Conservation (phyloP, 2,329 filamentous ascomycete genomes). For the Paraconiothyrium brasiliense region DNA sequence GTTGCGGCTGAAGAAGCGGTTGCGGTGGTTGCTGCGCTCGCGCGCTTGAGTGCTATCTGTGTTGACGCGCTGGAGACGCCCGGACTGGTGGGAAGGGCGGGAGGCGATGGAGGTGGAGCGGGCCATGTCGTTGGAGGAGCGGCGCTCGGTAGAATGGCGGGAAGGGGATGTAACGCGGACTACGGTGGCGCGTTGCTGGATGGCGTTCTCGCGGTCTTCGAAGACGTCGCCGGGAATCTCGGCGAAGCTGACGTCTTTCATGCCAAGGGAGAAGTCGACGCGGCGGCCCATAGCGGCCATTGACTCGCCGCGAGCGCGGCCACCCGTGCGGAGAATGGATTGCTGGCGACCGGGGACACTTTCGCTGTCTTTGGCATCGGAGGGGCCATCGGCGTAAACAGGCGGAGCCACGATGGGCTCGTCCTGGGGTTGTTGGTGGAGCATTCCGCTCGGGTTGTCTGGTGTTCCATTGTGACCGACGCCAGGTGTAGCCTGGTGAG, state of each 20-base stretch:
- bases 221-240: conserved; percentile 73
- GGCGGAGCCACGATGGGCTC: conserved; percentile 54
- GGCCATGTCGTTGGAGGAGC: conserved; percentile 44
- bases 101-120: conserved; percentile 41
- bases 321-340: conserved; percentile 65
- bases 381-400: conserved; percentile 22
- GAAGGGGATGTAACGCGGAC: conserved; percentile 52
- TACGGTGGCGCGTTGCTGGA: conserved; percentile 50
- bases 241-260: conserved; percentile 65
- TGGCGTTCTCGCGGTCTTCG: conserved; percentile 59
- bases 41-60: conserved; percentile 47
- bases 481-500: conserved; percentile 55
- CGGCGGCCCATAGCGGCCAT: conserved; percentile 67
- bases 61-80: conserved; percentile 43
- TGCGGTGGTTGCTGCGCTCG: conserved; percentile 60
- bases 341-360: conserved; percentile 46
- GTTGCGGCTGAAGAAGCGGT: conserved; percentile 68
- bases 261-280: conserved; percentile 76
- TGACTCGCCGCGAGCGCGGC: conserved; percentile 64
- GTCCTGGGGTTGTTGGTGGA: conserved; percentile 48
- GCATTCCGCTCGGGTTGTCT: conserved; percentile 55
- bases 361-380: conserved; percentile 15
- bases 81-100: conserved; percentile 30
- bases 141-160: conserved; percentile 40
- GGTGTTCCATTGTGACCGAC: conserved; percentile 54